Conservation (phyloP, 108 stramenopile genomes). For the Nitzschia putrida region DNA sequence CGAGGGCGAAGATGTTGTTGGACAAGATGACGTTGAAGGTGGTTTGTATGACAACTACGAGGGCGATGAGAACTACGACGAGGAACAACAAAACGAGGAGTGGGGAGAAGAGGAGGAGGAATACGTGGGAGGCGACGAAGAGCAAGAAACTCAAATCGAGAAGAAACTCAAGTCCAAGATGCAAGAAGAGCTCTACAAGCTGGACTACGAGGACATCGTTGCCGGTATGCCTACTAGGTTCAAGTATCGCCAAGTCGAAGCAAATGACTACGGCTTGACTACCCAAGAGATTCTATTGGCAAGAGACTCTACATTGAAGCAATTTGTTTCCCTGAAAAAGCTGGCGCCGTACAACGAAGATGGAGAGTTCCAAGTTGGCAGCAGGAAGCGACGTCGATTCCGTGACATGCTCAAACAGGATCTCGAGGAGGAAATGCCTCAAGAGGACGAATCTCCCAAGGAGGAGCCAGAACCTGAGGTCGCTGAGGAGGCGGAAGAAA, state of each 20-base stretch:
- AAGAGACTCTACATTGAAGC: constrained; percentile 88
- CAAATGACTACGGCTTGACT: constrained; percentile 90
- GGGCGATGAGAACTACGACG: constrained; percentile 48
- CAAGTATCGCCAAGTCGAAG: constrained; percentile 93
- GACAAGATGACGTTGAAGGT: constrained; percentile 63
- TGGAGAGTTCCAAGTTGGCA: constrained; percentile 67
- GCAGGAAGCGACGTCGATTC: constrained; percentile 75
- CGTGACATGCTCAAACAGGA: constrained; percentile 76
- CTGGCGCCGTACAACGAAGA: constrained; percentile 93
- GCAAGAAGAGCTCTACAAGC: constrained; percentile 94
- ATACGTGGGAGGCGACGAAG: constrained; percentile 43
- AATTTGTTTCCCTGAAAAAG: constrained; percentile 95
- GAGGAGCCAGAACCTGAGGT: constrained; percentile 30
- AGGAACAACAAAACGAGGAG: constrained; percentile 52
- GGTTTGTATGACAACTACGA: constrained; percentile 64
- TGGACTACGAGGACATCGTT: constrained; percentile 99
- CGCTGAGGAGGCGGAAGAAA: constrained; percentile 20
- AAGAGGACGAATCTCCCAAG: constrained; percentile 22
- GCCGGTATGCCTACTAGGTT: constrained; percentile 96
- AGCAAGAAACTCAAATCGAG: constrained; percentile 61
- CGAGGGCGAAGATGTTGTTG: constrained; percentile 58
- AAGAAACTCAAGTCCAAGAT: constrained; percentile 72
- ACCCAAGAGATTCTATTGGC: constrained; percentile 94
- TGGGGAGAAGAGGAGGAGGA: constrained; percentile 61
- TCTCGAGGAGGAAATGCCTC: constrained; percentile 39